Evolutionary conservation across 2,329 filamentous ascomycete species (phyloP).

Genomic region (Apiospora pterosperma): DNA sequence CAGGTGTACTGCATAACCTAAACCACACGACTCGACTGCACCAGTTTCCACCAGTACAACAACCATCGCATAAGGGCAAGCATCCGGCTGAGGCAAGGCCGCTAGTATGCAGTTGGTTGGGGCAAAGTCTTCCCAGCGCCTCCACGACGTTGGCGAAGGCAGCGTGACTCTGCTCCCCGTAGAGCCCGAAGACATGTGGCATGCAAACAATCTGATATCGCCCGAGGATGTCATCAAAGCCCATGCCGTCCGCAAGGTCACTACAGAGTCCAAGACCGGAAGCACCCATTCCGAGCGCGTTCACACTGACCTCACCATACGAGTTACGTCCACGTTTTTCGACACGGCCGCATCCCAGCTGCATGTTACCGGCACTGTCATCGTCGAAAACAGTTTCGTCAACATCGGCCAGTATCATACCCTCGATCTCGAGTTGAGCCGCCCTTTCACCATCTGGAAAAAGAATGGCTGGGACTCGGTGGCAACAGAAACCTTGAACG

Average conservation of each 20-base stretch:
- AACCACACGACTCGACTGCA: not conserved
- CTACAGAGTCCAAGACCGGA: slow-evolving; percentile 41
- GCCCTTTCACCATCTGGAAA: slow-evolving; percentile 87
- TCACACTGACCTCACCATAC: slow-evolving; percentile 55
- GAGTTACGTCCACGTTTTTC: slow-evolving; percentile 56
- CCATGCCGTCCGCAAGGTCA: slow-evolving; percentile 54
- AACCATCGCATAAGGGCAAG: not conserved
- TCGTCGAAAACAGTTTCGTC: slow-evolving; percentile 50
- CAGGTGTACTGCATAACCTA: not conserved
- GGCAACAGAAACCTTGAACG: slow-evolving; percentile 71
- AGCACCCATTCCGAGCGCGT: slow-evolving; percentile 47
- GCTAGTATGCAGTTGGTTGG: slow-evolving; percentile 34
- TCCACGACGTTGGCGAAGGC: slow-evolving; percentile 35
- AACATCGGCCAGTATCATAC: slow-evolving; percentile 56
- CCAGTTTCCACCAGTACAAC: not conserved
- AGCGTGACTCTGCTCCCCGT: slow-evolving; percentile 36
- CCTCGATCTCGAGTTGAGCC: slow-evolving; percentile 78
- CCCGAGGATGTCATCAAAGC: slow-evolving; percentile 51
- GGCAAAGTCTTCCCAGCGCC: slow-evolving; percentile 32
- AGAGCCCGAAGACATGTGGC: slow-evolving; percentile 51
- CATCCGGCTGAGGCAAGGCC: not conserved
- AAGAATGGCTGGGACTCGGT: slow-evolving; percentile 86
- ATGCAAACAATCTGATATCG: slow-evolving; percentile 58
- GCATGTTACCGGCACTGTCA: slow-evolving; percentile 53
- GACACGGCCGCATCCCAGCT: slow-evolving; percentile 53